These are phyloP conservation scores for Ophiostoma triangulosporum DNA, from an alignment of 2,329 filamentous ascomycete species.

Conservation along the genomic window DNA sequence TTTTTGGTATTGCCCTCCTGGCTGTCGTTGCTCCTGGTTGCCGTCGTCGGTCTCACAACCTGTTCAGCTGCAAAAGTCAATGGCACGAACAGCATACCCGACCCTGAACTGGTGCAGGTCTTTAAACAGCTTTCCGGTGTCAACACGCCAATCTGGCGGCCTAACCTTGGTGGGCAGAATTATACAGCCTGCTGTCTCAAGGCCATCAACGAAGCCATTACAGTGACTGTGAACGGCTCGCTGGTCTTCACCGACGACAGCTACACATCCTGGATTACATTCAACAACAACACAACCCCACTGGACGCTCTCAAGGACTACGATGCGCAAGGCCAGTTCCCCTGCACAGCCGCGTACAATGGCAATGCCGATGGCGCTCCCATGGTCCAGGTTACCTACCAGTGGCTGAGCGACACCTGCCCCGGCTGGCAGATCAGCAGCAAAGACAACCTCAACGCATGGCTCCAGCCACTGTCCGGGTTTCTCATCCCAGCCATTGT, in stretches of 20 bases:
- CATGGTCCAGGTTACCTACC: slow-evolving; percentile 14
- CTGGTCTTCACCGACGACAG: slow-evolving; percentile 3
- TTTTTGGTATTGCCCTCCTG: background rate
- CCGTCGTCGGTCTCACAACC: background rate
- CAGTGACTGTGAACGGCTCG: slow-evolving; percentile 8
- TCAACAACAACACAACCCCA: slow-evolving; percentile 3
- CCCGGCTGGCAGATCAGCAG: slow-evolving; percentile 17
- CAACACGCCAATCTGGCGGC: slow-evolving; percentile 1
- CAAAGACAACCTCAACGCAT: slow-evolving; percentile 14
- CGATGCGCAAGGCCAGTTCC: slow-evolving; percentile 13
- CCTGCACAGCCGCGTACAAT: slow-evolving; percentile 16
- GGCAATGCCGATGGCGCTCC: slow-evolving; percentile 13
- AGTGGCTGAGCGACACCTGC: slow-evolving; percentile 13
- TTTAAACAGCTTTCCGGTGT: slow-evolving; percentile 12
- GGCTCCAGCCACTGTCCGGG: slow-evolving; percentile 17
- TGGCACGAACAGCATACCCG: background rate
- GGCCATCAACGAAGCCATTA: slow-evolving; percentile 14
- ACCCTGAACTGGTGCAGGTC: slow-evolving; percentile 4
- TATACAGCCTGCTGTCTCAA: slow-evolving; percentile 18
- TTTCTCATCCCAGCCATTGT: slow-evolving; percentile 19
- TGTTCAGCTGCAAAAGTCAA: background rate
- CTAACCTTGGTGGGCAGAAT: slow-evolving; percentile 15
- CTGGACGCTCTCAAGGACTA: slow-evolving; percentile 7
- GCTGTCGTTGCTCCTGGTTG: background rate
- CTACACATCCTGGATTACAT: slow-evolving; percentile 6